Evolutionary conservation across 192 early-diverging fungal species (phyloP).

Genomic region (Coemansia aciculifera): DNA sequence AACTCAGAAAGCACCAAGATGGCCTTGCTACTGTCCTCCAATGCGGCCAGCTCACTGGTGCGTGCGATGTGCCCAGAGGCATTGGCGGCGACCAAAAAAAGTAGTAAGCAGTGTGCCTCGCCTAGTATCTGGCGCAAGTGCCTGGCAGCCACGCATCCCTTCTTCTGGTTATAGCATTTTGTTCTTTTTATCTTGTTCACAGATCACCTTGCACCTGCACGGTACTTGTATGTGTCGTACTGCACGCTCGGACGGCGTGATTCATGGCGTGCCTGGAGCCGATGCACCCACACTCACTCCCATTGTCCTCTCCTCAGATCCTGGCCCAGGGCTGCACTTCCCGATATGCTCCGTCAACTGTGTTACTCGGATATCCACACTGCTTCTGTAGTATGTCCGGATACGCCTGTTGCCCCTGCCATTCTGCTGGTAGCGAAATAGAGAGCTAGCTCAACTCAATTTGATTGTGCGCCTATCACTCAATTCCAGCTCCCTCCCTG

Average conservation of each 20-base stretch:
- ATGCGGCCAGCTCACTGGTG: not conserved
- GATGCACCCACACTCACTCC: not conserved
- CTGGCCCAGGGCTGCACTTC: not conserved
- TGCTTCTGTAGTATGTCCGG: not conserved
- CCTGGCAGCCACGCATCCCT: conserved; percentile 1
- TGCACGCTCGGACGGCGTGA: conserved; percentile 4
- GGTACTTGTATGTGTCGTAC: conserved; percentile 8
- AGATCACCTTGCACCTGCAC: not conserved
- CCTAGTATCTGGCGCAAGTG: not conserved
- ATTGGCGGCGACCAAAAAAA: not conserved
- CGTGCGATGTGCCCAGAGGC: not conserved
- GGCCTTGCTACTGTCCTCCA: conserved; percentile 2
- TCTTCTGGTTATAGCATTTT: not conserved
- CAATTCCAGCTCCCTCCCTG: not conserved
- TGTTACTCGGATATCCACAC: conserved; percentile 1
- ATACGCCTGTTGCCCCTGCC: not conserved
- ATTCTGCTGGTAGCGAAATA: not conserved
- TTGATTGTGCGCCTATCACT: conserved; percentile 8
- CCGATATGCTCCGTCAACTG: conserved; percentile 1
- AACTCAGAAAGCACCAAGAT: conserved; percentile 1
- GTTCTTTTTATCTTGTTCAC: not conserved
- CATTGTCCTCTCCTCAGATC: conserved; percentile 5
- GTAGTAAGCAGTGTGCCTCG: not conserved
- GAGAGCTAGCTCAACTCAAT: not conserved
- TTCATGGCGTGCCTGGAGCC: not conserved